These are phyloP conservation scores for Petunia hybrid DNA, from an alignment of 305 asterid species.

Conservation along the genomic window DNA sequence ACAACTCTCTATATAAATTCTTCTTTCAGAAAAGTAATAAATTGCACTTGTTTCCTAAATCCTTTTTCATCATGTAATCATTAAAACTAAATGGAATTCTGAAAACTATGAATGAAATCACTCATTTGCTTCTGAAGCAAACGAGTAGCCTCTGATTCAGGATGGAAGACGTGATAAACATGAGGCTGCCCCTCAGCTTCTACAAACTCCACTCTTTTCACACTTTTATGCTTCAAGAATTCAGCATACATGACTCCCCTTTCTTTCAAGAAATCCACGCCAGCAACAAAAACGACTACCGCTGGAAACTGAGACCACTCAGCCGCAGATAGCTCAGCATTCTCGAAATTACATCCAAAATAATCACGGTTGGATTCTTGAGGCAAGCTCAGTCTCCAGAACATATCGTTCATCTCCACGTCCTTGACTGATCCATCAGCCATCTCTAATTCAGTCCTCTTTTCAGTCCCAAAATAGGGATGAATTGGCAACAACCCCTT, in stretches of 20 bases:
- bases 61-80: background rate
- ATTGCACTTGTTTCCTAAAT: background rate
- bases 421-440: conserved; percentile 45
- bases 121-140: conserved; percentile 60
- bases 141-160: conserved; percentile 64
- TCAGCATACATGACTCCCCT: conserved; percentile 71
- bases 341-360: conserved; percentile 67
- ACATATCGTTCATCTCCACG: conserved; percentile 70
- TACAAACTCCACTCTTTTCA: conserved; percentile 55
- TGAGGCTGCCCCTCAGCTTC: conserved; percentile 67
- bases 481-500: conserved; percentile 74
- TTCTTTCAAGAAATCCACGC: conserved; percentile 74
- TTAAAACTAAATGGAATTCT: background rate
- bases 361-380: conserved; percentile 61
- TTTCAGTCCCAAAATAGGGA: conserved; percentile 75
- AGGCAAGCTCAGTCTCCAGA: conserved; percentile 79
- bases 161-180: conserved; percentile 67
- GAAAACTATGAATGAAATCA: conserved; percentile 46
- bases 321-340: conserved; percentile 31
- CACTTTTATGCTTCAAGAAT: conserved; percentile 60
- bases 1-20: background rate
- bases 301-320: conserved; percentile 64
- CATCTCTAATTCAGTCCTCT: conserved; percentile 59
- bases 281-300: conserved; percentile 68
- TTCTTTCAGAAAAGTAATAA: background rate